Conservation (phyloP, 768 basidiomycete species). For the Tylopilus sp. region DNA sequence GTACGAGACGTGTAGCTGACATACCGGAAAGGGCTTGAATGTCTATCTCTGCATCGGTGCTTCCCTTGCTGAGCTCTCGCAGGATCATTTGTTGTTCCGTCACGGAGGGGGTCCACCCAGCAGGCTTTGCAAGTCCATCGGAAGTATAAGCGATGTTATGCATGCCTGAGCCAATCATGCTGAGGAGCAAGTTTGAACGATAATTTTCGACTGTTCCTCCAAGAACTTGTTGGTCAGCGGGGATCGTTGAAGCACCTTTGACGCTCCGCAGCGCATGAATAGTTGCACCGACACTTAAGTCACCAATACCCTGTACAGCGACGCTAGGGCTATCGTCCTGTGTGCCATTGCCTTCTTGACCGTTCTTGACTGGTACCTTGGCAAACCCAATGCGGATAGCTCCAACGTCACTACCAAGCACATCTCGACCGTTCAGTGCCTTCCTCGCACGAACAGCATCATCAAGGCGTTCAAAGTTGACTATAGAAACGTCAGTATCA, state of each 20-base stretch:
- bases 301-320: conserved; percentile 77
- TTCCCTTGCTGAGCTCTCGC: conserved; percentile 82
- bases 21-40: conserved; percentile 82
- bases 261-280: conserved; percentile 84
- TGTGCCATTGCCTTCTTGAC: conserved; percentile 55
- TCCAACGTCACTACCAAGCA: conserved; percentile 93
- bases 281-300: conserved; percentile 81
- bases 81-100: conserved; percentile 98
- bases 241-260: conserved; percentile 89
- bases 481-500: conserved; percentile 33
- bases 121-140: conserved; percentile 58
- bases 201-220: conserved; percentile 94
- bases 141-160: conserved; percentile 54
- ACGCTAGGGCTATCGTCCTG: conserved; percentile 63
- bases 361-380: conserved; percentile 90
- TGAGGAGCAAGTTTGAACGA: conserved; percentile 83
- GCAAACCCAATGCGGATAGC: conserved; percentile 97
- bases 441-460: conserved; percentile 95
- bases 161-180: conserved; percentile 78
- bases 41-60: conserved; percentile 76
- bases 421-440: conserved; percentile 92
- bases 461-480: conserved; percentile 97
- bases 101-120: conserved; percentile 68
- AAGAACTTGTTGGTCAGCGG: conserved; percentile 90
- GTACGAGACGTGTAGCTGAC: conserved; percentile 24